Evolutionary conservation across 2,329 filamentous ascomycete species (phyloP), one percentile per base, ranked within the genome.

Genomic region (Macrophomina pseudophaseolina): DNA sequence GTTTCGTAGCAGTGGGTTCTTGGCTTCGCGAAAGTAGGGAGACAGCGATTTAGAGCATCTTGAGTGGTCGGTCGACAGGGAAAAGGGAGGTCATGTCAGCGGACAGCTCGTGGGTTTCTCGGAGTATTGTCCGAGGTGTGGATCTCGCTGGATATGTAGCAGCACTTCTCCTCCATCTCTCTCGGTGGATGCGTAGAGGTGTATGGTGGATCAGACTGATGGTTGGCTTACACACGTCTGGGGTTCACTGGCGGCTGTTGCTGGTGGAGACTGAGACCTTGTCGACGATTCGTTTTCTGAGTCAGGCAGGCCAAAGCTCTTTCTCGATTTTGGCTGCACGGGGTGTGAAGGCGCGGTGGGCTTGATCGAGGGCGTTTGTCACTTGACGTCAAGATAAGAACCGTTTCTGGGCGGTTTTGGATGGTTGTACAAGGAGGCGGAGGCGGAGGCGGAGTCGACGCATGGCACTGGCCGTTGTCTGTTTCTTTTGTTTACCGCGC

Each of bases 311-410:
- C 8, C 14, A 30, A 40, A 42, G 5, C 23, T 58, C 35, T 58
- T 44, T 30, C 53, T 58, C 18, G n/a, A 58, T 44, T 23, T 11
- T 23, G 11, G 16, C 30, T 28, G 38, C 12, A 18, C 11, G 18
- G 18, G n/a, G 18, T 40, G 18, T 54, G n/a, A 33, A 23, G 52
- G 52, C 33, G 33, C 18, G 33, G 52, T 23, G n/a, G 18, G 30
- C 32, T 40, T 12, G 12, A 16, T 14, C 53, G 53, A 16, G 23
- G 53, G 38, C 53, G 53, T 58, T 44, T 58, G 53, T 33, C 53
- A 30, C 38, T n/a, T 58, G 53, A 58, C 53, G 53, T 58, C 35
- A 58, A 38, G 53, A 44, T 32, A 42, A 40, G 52, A 16, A 58
- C 53, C 53, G 53, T 58, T 58, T 58, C 23, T 40, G 53, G 35